Percentiles rank a stretch among this genome's conserved stretches.
Conservation (phyloP, 1,284 basidiomycete species). For the Ceratobasidium sp. region DNA sequence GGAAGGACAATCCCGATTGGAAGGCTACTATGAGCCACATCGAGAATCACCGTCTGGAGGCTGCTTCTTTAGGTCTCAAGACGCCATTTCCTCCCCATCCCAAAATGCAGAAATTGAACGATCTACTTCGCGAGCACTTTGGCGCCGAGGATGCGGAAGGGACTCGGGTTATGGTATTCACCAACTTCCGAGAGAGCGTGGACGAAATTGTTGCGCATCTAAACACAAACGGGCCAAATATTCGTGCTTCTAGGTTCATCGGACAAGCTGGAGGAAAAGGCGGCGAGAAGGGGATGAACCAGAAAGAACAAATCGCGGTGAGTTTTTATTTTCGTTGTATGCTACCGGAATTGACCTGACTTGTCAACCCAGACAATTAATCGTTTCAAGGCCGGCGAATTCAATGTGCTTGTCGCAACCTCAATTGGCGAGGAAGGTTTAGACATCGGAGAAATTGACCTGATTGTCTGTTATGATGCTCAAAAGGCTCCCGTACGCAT, state of each 20-base stretch:
- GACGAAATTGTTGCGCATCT: conserved; percentile 86
- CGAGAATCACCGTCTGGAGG: conserved; percentile 55
- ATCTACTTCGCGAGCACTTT: conserved; percentile 82
- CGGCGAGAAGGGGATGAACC: conserved; percentile 85
- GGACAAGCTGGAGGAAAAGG: conserved; percentile 88
- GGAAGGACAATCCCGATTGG: conserved; percentile 63
- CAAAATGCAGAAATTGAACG: conserved; percentile 87
- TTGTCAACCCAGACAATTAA: conserved; percentile 66
- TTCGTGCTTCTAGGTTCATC: conserved; percentile 84
- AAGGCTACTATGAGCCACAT: conserved; percentile 68
- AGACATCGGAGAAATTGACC: conserved; percentile 99
- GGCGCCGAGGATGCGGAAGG: conserved; percentile 57
- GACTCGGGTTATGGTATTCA: conserved; percentile 91
- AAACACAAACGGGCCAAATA: conserved; percentile 72
- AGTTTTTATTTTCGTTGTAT: conserved; percentile 43
- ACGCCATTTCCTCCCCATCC: conserved; percentile 71
- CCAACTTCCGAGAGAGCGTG: conserved; percentile 85
- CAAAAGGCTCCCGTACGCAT: conserved; percentile 96
- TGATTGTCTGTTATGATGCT: conserved; percentile 96
- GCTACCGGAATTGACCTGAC: not conserved
- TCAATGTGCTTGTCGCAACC: conserved; percentile 93
- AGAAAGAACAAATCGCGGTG: conserved; percentile 90
- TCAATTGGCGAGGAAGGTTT: conserved; percentile 98
- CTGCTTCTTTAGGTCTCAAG: conserved; percentile 22
- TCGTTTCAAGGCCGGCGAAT: conserved; percentile 86